Evolutionary conservation across 176 grass and related monocot genomes (phyloP).

Genomic region (Cenchrus purpureus): DNA sequence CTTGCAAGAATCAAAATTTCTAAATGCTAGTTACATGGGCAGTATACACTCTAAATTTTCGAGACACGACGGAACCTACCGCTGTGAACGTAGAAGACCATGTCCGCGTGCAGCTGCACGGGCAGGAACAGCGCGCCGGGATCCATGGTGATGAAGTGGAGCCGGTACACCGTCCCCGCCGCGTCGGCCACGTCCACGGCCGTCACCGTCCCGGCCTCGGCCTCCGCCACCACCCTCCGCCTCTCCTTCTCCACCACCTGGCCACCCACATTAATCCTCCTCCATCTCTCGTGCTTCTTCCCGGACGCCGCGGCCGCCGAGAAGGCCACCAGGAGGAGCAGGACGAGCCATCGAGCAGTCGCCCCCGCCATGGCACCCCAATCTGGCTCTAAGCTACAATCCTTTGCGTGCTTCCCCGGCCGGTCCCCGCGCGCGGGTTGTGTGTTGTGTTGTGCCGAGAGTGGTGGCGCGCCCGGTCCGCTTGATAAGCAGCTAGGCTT

Average conservation of each 20-base stretch:
- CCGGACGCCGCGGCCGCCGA: not conserved
- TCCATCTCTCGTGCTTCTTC: constrained; percentile 30
- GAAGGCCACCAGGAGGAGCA: constrained; percentile 20
- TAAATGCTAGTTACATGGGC: not conserved
- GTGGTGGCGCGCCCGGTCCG: not conserved
- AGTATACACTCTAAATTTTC: not conserved
- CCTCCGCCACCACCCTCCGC: constrained; percentile 45
- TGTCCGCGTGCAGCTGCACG: constrained; percentile 78
- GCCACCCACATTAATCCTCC: not conserved
- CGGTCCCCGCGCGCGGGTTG: not conserved
- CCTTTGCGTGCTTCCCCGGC: not conserved
- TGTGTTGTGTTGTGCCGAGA: too few relatives aligned
- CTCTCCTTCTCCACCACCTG: constrained; percentile 67
- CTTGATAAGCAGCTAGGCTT: constrained; percentile 44
- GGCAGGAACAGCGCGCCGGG: constrained; percentile 77
- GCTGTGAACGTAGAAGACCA: constrained; percentile 85
- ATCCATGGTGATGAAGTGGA: constrained; percentile 92
- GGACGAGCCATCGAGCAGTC: constrained; percentile 22
- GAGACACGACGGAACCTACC: constrained; percentile 40
- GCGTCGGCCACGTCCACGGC: constrained; percentile 72
- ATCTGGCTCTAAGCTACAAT: not conserved
- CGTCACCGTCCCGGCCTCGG: constrained; percentile 66
- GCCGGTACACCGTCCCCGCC: constrained; percentile 47
- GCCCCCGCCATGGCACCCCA: constrained; percentile 9
- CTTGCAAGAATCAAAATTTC: not conserved